Percentiles rank a stretch among this genome's conserved stretches.
Conservation (phyloP, 1,284 basidiomycete genomes). For the Ustilago esculenta region DNA sequence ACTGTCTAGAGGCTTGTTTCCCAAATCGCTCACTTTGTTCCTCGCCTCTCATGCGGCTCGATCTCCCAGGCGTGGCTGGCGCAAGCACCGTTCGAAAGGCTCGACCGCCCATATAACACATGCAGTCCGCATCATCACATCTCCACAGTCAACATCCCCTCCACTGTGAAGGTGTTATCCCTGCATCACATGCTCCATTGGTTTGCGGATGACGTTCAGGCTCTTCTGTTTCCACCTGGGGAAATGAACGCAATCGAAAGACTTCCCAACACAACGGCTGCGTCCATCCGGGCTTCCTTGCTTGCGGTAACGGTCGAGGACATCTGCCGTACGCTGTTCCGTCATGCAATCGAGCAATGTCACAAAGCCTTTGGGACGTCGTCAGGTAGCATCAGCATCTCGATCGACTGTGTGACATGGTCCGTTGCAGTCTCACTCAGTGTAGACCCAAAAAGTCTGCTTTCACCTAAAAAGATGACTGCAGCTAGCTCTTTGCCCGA, state of each 20-base stretch:
- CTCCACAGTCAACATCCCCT: too few relatives aligned
- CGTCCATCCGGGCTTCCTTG: conserved; percentile 20
- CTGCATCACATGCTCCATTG: too few relatives aligned
- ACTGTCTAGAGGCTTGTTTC: too few relatives aligned
- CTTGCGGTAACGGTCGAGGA: conserved; percentile 22
- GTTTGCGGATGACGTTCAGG: neutral
- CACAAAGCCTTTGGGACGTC: conserved; percentile 1
- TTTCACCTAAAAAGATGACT: too few relatives aligned
- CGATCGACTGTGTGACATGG: conserved; percentile 28
- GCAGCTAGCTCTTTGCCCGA: conserved; percentile 3
- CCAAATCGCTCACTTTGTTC: neutral
- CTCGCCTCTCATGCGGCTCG: neutral
- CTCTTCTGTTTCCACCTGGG: neutral
- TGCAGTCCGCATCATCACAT: too few relatives aligned
- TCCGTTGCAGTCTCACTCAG: conserved; percentile 13
- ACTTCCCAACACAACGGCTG: conserved; percentile 11
- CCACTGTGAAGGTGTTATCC: too few relatives aligned
- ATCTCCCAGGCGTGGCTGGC: neutral
- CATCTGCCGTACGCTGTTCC: conserved; percentile 19
- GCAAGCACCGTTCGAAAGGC: neutral
- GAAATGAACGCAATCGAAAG: conserved; percentile 14
- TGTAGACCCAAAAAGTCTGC: too few relatives aligned
- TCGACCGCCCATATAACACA: too few relatives aligned
- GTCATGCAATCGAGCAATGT: conserved; percentile 3
- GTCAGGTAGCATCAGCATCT: neutral